phyloP scores from a whole-genome alignment of 306 rosid genomes.

The Vigna trinervia region DNA sequence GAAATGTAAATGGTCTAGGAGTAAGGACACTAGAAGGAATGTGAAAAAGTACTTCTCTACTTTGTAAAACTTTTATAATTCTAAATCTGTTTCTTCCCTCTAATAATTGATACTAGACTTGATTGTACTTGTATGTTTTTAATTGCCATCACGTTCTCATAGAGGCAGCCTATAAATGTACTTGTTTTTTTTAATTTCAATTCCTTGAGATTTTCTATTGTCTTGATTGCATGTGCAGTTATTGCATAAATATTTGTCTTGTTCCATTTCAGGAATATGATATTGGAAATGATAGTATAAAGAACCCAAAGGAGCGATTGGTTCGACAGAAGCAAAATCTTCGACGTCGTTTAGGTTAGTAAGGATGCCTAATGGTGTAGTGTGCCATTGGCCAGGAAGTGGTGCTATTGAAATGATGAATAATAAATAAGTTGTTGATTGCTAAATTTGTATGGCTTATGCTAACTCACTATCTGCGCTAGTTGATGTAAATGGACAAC shows the following conservation, averaged over 20 bases:
- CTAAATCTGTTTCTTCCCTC: background rate
- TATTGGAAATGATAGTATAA: slow-evolving; percentile 67
- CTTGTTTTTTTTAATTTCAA: background rate
- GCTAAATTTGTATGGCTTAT: slow-evolving; percentile 16
- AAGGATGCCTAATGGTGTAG: slow-evolving; percentile 17
- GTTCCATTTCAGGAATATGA: slow-evolving; percentile 84
- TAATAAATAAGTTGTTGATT: slow-evolving; percentile 8
- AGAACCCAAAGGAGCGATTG: slow-evolving; percentile 86
- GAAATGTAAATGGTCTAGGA: slow-evolving; percentile 20
- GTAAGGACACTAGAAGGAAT: slow-evolving; percentile 20
- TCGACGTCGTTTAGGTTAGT: slow-evolving; percentile 85
- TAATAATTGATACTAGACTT: slow-evolving; percentile 12
- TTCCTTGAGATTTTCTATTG: slow-evolving; percentile 15
- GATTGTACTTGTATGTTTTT: background rate
- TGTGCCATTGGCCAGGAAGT: background rate
- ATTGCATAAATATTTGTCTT: slow-evolving; percentile 16
- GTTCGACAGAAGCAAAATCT: slow-evolving; percentile 97
- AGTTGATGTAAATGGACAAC: slow-evolving; percentile 28
- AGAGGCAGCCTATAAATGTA: slow-evolving; percentile 12
- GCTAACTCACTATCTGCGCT: slow-evolving; percentile 6
- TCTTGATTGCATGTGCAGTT: slow-evolving; percentile 24
- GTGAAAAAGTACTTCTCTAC: slow-evolving; percentile 14
- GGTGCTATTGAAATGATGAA: slow-evolving; percentile 2
- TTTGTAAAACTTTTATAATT: slow-evolving; percentile 7
- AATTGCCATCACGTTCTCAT: slow-evolving; percentile 18